Base-by-base conservation (phyloP, 78 protist species). In the Monocercomonoides exilis region DNA sequence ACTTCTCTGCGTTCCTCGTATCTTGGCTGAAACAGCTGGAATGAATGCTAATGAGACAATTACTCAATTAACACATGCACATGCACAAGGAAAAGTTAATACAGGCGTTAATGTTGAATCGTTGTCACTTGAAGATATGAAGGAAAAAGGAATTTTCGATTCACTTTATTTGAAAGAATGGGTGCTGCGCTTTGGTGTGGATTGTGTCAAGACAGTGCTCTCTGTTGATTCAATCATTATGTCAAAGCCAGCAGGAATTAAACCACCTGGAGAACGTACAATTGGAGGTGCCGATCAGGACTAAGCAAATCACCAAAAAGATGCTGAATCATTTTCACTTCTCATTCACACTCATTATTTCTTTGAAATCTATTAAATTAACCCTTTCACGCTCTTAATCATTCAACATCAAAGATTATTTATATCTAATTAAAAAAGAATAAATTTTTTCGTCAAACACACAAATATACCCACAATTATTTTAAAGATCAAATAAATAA, bases 211-310 rank as follows among this genome's bases (percentile, higher is more conserved):
- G 11, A 89, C 91, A 36, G 35, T 89, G 29, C 21, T 89, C 29
- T 1, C 81, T 2, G 88, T 89, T 0, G 91, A 89, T 54, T 41
- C 43, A 0, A 36, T 89, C 81, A 85, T 89, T 44, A 89, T 89
- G 88, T 5, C 81, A 41, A 35, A 84, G 42, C 89, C 4, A 2
- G 89, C 87, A 33, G 88, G 88, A n/a, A 54, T 54, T 21, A 54
- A 54, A 54, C 70, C 70, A 54, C 70, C 70, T 29, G 38, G 38
- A 29, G 11, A 11, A 54, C 11, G 21, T 11, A 54, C 70, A 54
- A 54, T 54, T 54, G 70, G 70, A 29, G 70, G 38, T 54, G 70
- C 70, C 11, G 70, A 54, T 21, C 11, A 54, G 11, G 70, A 54
- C 21, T 54, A 54, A 54, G 70, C n/a, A n/a, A n/a, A n/a, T n/a